Percentiles rank a stretch among this genome's conserved stretches.
Evolutionary conservation across 2,329 filamentous ascomycete genomes (phyloP).

Genomic region (Fusarium udum): DNA sequence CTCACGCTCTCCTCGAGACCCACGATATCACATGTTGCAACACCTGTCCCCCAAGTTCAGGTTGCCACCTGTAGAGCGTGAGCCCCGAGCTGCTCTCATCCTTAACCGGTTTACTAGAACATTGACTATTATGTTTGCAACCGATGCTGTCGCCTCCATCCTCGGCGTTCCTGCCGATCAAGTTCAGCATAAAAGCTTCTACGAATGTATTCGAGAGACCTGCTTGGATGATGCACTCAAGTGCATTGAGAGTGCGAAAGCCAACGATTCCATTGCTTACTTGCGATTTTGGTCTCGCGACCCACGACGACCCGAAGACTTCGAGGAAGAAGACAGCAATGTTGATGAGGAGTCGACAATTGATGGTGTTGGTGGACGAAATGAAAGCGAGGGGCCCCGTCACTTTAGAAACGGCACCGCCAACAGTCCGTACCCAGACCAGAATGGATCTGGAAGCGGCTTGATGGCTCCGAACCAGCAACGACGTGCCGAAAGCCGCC

Average conservation of each 20-base stretch:
- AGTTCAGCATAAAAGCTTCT: constrained; percentile 82
- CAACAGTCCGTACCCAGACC: not conserved
- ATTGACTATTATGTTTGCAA: constrained; percentile 86
- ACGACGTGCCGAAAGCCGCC: constrained; percentile 37
- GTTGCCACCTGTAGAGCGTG: constrained; percentile 70
- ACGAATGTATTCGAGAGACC: constrained; percentile 83
- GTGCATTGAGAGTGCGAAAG: constrained; percentile 85
- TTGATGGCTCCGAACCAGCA: not conserved
- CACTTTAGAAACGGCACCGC: not conserved
- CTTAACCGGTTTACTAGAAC: constrained; percentile 87
- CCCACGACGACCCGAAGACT: constrained; percentile 68
- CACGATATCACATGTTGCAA: constrained; percentile 89
- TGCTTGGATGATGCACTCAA: constrained; percentile 80
- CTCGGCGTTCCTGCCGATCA: constrained; percentile 76
- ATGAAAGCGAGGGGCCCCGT: constrained; percentile 5
- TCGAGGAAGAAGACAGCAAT: constrained; percentile 54
- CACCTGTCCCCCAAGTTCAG: constrained; percentile 85
- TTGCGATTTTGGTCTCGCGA: constrained; percentile 86
- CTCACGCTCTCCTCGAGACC: constrained; percentile 81
- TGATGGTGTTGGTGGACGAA: not conserved
- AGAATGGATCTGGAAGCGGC: not conserved
- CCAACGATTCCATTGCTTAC: constrained; percentile 91
- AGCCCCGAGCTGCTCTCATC: constrained; percentile 85
- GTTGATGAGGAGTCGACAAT: constrained; percentile 40
- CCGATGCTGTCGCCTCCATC: constrained; percentile 77